Conservation (phyloP, 805 yeast species). For the Candida nemodendra region DNA sequence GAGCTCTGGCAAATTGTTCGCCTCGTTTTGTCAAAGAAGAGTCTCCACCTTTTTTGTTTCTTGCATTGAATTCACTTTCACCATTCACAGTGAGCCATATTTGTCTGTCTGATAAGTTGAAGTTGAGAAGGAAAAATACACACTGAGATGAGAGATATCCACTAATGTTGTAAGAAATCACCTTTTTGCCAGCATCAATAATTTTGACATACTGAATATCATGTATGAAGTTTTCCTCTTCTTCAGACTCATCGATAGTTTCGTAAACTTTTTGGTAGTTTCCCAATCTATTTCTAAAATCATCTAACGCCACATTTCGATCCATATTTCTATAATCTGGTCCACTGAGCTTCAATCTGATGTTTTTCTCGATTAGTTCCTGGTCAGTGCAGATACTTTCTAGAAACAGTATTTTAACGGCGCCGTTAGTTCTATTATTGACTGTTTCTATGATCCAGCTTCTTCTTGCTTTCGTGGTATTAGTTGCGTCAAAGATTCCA, state of each 20-base stretch:
- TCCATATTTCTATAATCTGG: constrained; percentile 92
- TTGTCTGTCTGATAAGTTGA: constrained; percentile 36
- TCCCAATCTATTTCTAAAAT: constrained; percentile 74
- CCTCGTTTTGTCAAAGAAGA: constrained; percentile 30
- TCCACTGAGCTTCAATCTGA: constrained; percentile 81
- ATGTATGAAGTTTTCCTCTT: constrained; percentile 41
- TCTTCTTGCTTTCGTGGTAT: constrained; percentile 48
- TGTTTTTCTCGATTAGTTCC: constrained; percentile 75
- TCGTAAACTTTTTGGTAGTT: constrained; percentile 91
- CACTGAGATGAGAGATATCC: constrained; percentile 59
- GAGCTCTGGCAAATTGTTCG: constrained; percentile 32
- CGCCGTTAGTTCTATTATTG: constrained; percentile 31
- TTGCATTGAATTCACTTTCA: constrained; percentile 29
- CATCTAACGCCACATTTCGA: constrained; percentile 71
- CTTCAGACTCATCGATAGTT: constrained; percentile 68
- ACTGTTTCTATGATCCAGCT: constrained; percentile 39
- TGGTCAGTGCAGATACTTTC: constrained; percentile 88
- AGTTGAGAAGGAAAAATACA: constrained; percentile 49
- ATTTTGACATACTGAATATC: constrained; percentile 61
- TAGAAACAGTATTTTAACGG: constrained; percentile 40
- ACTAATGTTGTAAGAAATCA: constrained; percentile 54
- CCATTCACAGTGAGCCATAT: constrained; percentile 38
- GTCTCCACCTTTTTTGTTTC: constrained; percentile 34
- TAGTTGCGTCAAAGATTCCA: constrained; percentile 62
- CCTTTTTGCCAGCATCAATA: constrained; percentile 59